These are phyloP conservation scores for Xylariaceae sp. DNA, from an alignment of 2,329 filamentous ascomycete genomes.

Conservation along the genomic window DNA sequence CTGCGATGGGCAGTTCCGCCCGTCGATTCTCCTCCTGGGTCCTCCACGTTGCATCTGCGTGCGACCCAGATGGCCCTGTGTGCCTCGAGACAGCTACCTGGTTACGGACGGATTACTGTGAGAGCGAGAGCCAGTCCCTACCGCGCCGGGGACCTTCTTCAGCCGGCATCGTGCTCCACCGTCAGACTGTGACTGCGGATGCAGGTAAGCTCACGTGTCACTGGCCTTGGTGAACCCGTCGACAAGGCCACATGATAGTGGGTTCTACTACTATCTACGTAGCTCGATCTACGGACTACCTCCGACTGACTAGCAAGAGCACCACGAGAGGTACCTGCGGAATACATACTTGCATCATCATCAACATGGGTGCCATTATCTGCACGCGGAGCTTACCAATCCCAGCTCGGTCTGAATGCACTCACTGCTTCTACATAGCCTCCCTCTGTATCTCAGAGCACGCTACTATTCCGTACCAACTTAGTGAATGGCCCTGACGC, in stretches of 20 bases:
- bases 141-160: neutral
- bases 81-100: neutral
- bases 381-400: constrained; percentile 18
- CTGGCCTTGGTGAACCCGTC: constrained; percentile 7
- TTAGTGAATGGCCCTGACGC: constrained; percentile 10
- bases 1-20: neutral
- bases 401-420: constrained; percentile 17
- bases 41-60: neutral
- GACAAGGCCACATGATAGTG: constrained; percentile 6
- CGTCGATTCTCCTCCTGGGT: neutral
- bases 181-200: constrained; percentile 4
- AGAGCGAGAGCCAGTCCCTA: neutral
- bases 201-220: constrained; percentile 13
- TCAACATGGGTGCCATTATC: neutral
- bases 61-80: neutral
- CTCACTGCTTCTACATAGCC: constrained; percentile 13
- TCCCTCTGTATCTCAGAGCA: constrained; percentile 7
- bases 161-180: constrained; percentile 14
- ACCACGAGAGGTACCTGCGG: neutral
- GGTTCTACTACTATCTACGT: neutral
- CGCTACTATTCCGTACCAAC: constrained; percentile 9
- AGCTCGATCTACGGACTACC: no score
- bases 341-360: neutral
- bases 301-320: no score
- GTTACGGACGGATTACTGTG: neutral